These are phyloP conservation scores for Suhomyces canberraensis DNA, from an alignment of 805 yeast genomes.

Conservation along the genomic window DNA sequence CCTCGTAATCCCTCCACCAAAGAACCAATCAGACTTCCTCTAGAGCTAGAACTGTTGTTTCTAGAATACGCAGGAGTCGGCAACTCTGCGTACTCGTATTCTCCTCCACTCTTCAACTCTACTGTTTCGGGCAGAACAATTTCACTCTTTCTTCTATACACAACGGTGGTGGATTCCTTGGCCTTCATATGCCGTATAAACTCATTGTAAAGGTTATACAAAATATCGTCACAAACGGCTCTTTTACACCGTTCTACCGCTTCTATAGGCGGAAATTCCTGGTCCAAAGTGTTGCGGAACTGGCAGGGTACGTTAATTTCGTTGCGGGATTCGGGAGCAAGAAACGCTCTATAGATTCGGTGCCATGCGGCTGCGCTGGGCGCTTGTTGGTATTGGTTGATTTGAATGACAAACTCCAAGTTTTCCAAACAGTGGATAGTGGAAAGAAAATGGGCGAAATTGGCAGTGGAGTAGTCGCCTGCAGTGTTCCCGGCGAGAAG, in stretches of 20 bases:
- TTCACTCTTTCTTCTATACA: slow-evolving; percentile 18
- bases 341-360: slow-evolving; percentile 22
- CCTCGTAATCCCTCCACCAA: too few relatives aligned
- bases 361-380: slow-evolving; percentile 23
- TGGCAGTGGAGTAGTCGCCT: slow-evolving; percentile 11
- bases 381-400: slow-evolving; percentile 16
- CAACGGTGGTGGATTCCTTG: slow-evolving; percentile 4
- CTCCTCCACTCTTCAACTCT: too few relatives aligned
- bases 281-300: slow-evolving; percentile 16
- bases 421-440: slow-evolving; percentile 37
- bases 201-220: slow-evolving; percentile 30
- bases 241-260: slow-evolving; percentile 14
- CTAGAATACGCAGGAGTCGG: slow-evolving; percentile 4
- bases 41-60: too few relatives aligned
- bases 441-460: slow-evolving; percentile 25
- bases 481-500: slow-evolving; percentile 8
- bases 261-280: slow-evolving; percentile 16
- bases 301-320: slow-evolving; percentile 34
- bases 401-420: slow-evolving; percentile 29
- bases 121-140: slow-evolving; percentile 20
- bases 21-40: too few relatives aligned
- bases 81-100: too few relatives aligned
- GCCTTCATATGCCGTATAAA: slow-evolving; percentile 22
- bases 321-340: slow-evolving; percentile 25
- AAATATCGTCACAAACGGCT: slow-evolving; percentile 25